Conservation (phyloP, 2,329 filamentous ascomycete species). For the Cercospora sesami region DNA sequence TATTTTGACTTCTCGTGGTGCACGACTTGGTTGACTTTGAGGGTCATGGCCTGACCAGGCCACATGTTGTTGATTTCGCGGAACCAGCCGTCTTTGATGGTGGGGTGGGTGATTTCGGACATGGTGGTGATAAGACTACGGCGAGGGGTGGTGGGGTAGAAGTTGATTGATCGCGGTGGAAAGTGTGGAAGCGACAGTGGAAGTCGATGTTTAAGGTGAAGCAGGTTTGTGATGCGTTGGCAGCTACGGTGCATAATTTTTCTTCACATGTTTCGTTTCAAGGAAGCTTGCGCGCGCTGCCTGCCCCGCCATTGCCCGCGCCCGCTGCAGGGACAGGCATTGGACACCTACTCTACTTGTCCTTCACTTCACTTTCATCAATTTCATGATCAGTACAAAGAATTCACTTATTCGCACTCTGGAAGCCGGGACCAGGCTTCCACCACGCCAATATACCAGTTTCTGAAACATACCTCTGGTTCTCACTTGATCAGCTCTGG, state of each 20-base stretch:
- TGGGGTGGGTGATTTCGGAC: slow-evolving; percentile 71
- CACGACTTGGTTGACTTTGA: slow-evolving; percentile 94
- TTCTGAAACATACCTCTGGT: too few species aligned
- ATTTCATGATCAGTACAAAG: neutral
- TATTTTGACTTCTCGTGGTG: slow-evolving; percentile 99
- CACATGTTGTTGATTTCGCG: slow-evolving; percentile 98
- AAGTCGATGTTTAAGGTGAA: neutral
- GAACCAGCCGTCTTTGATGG: slow-evolving; percentile 99
- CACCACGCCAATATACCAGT: too few species aligned
- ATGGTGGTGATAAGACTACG: slow-evolving; percentile 45
- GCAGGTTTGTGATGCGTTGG: slow-evolving; percentile 7
- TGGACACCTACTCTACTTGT: neutral
- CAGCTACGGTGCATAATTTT: slow-evolving; percentile 3
- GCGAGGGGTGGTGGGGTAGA: neutral
- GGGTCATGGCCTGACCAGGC: slow-evolving; percentile 98
- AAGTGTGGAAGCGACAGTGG: neutral
- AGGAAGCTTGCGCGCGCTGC: neutral
- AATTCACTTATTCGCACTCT: too few species aligned
- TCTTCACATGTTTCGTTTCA: slow-evolving; percentile 8
- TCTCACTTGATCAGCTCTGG: too few species aligned
- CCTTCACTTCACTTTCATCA: neutral
- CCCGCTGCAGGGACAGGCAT: slow-evolving; percentile 3
- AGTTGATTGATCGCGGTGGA: neutral
- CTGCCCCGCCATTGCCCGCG: slow-evolving; percentile 2
- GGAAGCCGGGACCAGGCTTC: too few species aligned